These are phyloP conservation scores for Suillus placidus DNA, from an alignment of 768 basidiomycete genomes.

Conservation along the genomic window DNA sequence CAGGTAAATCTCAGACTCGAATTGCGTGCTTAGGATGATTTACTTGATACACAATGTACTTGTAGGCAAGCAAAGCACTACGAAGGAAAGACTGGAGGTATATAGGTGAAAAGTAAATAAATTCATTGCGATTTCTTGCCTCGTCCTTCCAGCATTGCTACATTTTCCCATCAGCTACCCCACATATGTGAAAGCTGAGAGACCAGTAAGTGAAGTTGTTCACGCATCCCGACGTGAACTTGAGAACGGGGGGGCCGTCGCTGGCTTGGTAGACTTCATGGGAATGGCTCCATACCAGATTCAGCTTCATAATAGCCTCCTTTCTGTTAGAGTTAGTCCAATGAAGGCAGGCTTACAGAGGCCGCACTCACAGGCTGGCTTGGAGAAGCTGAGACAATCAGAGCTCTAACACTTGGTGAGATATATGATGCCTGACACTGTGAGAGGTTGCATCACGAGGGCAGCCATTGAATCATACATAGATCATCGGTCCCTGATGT, in stretches of 20 bases:
- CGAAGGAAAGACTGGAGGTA: not conserved
- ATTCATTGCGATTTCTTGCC: not conserved
- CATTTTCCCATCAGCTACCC: not conserved
- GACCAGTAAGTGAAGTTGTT: not conserved
- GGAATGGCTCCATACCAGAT: not conserved
- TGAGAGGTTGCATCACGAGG: not conserved
- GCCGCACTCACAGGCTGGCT: not conserved
- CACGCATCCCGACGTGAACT: not conserved
- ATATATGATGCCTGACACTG: not conserved
- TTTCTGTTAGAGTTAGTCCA: not conserved
- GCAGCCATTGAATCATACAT: not conserved
- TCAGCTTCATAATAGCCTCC: not conserved
- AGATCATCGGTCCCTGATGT: not conserved
- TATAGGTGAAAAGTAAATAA: not conserved
- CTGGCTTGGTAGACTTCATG: not conserved
- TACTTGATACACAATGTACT: not conserved
- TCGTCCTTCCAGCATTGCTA: not conserved
- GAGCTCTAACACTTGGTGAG: not conserved
- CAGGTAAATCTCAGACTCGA: not conserved
- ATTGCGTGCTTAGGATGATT: not conserved
- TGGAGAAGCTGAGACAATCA: not conserved
- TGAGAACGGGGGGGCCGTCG: not conserved
- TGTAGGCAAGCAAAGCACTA: not conserved
- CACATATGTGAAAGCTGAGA: constrained; percentile 1
- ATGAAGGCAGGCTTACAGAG: not conserved